These are phyloP conservation scores for Cucumis sativus DNA, from an alignment of 306 rosid genomes.

Conservation along the genomic window Cucumber_9930_V3 NC_026657.2:1810001-1810500, in stretches of 20 bases:
- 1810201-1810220: conserved; percentile 73
- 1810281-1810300: conserved; percentile 42
- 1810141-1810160: neutral
- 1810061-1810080: conserved; percentile 66
- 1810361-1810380: neutral
- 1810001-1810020: neutral
- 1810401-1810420: conserved; percentile 12
- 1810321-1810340: conserved; percentile 9
- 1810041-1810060: conserved; percentile 63
- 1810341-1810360: conserved; percentile 2
- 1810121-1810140: neutral
- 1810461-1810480: conserved; percentile 41
- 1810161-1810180: conserved; percentile 79
- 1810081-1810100: conserved; percentile 40
- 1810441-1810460: conserved; percentile 8
- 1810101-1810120: neutral
- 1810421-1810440: conserved; percentile 14
- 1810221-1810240: conserved; percentile 77
- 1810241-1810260: conserved; percentile 40
- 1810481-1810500: conserved; percentile 30
- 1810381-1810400: neutral
- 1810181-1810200: conserved; percentile 90
- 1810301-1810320: conserved; percentile 18
- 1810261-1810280: conserved; percentile 26
- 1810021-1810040: conserved; percentile 44